Conservation (phyloP, 176 grass and related monocot genomes). For the Triticum urartu region DNA sequence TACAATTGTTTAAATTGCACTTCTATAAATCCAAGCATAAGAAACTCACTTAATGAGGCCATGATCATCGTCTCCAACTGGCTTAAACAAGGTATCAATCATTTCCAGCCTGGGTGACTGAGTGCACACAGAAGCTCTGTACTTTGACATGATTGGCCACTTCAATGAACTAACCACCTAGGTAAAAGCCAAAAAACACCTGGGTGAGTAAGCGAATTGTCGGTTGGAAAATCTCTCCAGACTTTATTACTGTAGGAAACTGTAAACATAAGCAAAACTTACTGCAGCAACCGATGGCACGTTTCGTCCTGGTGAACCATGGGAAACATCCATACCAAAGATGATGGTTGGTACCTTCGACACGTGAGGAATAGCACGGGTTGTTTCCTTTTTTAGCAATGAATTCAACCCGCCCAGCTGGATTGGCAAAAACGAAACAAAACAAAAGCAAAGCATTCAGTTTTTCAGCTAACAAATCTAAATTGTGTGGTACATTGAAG, state of each 20-base stretch:
- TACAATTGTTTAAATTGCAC: conserved; percentile 24
- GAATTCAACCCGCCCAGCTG: conserved; percentile 73
- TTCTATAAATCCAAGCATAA: background rate
- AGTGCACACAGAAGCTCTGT: conserved; percentile 57
- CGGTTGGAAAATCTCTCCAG: background rate
- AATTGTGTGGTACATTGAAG: background rate
- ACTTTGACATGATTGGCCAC: conserved; percentile 63
- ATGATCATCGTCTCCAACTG: conserved; percentile 6
- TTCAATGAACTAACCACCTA: conserved; percentile 67
- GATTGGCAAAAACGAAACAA: background rate
- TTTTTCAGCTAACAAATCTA: background rate
- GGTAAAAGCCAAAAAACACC: background rate
- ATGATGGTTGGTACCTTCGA: conserved; percentile 50
- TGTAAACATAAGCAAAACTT: background rate
- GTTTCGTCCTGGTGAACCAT: conserved; percentile 42
- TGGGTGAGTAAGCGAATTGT: background rate
- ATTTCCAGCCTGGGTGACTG: conserved; percentile 48
- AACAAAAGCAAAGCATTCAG: background rate
- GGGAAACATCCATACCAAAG: conserved; percentile 72
- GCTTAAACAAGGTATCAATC: conserved; percentile 61
- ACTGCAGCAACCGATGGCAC: conserved; percentile 65
- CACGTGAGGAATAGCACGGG: conserved; percentile 37
- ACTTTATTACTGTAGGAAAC: background rate
- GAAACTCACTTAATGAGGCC: conserved; percentile 48
- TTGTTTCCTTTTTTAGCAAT: conserved; percentile 39